These are phyloP conservation scores for Primulina tabacum DNA, from an alignment of 257 asterid genomes.

Conservation along the genomic window DNA sequence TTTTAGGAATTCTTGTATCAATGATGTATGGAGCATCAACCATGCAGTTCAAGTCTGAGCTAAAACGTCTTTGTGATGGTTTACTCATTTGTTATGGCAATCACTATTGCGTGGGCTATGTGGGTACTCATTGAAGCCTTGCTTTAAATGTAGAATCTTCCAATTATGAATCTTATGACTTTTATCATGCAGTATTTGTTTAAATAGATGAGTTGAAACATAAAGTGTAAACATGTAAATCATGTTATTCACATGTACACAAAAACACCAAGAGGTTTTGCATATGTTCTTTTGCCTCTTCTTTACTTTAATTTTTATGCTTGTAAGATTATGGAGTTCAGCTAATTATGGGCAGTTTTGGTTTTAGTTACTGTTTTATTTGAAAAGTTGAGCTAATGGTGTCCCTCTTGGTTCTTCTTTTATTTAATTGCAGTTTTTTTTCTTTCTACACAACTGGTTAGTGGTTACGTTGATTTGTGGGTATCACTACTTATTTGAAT, in stretches of 20 bases:
- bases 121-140: background rate
- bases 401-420: background rate
- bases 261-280: too few species aligned
- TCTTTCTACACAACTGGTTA: constrained; percentile 10
- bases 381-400: constrained; percentile 7
- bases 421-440: constrained; percentile 6
- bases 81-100: background rate
- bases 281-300: background rate
- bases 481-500: constrained; percentile 47
- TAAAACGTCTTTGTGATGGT: background rate
- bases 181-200: constrained; percentile 11
- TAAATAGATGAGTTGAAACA: background rate
- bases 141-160: background rate
- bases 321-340: background rate
- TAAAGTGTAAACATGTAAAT: too few species aligned
- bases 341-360: background rate
- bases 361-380: background rate
- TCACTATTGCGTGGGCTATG: background rate
- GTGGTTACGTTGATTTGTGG: constrained; percentile 20
- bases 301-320: constrained; percentile 1
- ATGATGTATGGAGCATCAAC: background rate
- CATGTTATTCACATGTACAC: too few species aligned
- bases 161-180: constrained; percentile 6
- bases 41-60: background rate
- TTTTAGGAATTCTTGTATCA: background rate